phyloP scores from a whole-genome alignment of 495 filamentous ascomycete species.

The Sabuloglossum arenarium region DNA sequence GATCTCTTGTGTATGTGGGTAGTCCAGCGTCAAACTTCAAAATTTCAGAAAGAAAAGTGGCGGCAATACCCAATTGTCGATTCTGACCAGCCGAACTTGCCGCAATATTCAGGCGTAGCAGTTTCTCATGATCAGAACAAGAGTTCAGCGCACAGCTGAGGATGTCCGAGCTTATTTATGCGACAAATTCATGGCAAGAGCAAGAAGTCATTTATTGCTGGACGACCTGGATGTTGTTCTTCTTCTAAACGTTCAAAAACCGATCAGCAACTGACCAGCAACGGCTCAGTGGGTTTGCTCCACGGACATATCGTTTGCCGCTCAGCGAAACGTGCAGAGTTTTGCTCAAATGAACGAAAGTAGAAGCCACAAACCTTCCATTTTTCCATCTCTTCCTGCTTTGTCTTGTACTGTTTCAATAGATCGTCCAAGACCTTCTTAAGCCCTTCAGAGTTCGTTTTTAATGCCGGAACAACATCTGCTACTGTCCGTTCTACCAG shows the following conservation, averaged over 20 bases:
- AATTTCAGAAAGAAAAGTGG: neutral
- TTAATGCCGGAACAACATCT: conserved; percentile 75
- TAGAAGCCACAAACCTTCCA: conserved; percentile 61
- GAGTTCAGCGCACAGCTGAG: neutral
- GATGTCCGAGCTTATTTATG: neutral
- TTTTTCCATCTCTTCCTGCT: conserved; percentile 87
- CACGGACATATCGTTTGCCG: neutral
- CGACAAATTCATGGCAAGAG: neutral
- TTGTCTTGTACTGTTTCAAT: conserved; percentile 88
- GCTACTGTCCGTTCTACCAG: conserved; percentile 81
- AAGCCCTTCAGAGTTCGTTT: conserved; percentile 87
- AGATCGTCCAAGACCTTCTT: conserved; percentile 92
- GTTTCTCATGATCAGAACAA: neutral
- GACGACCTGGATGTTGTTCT: conserved; percentile 96
- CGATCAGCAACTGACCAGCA: neutral
- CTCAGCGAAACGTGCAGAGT: neutral
- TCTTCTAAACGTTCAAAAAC: conserved; percentile 43
- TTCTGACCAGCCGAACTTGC: neutral
- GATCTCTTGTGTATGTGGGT: neutral
- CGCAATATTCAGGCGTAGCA: neutral
- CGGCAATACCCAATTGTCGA: neutral
- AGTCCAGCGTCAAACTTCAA: neutral
- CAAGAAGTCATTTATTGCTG: conserved; percentile 33
- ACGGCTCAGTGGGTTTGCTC: neutral
- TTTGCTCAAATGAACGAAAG: neutral